Evolutionary conservation across 331 rosid species (phyloP), one percentile per base, ranked within the genome.

Genomic region (Telfairia occidentalis): DNA sequence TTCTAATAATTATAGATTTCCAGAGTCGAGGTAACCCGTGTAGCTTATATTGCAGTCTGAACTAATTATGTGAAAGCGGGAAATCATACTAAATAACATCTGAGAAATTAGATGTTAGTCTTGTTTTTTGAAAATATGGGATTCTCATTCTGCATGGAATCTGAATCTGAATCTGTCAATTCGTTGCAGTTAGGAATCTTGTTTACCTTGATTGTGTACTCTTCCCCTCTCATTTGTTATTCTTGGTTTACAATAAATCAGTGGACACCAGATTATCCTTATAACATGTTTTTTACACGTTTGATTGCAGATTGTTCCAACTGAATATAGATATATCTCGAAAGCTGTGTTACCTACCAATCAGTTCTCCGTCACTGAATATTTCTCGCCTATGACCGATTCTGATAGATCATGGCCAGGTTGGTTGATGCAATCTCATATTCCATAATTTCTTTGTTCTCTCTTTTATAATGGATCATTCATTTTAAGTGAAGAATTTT

Each of bases 281-380:
- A 15, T 11, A 74, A 9, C 45, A 46, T n/a, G 21, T 30, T 43
- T 40, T 30, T 30, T 76, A 78, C 71, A 48, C 23, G 5, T 37
- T 77, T 71, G 71, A 35, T 63, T 85, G 90, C 96, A 95, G 99
- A 82, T 95, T 80, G 97, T 95, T 78, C 99, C 97, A 5, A 95
- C 99, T 28, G 97, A 95, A 75, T 92, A 95, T 72, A 85, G 85
- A 80, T 92, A 92, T 74, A 83, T 90, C 78, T 92, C 92, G 23
- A 95, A 89, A 82, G 93, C 90, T 82, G 93, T 95, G 78, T 81
- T 95, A 76, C 88, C 97, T 23, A 95, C 99, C 45, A 95, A 95
- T 83, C 99, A 95, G 76, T 95, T 92, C 83, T 95, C 99, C 10
- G 99, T 95, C 78, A 86, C 99, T 4, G 99, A 95, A 85, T 95